Evolutionary conservation across 1,284 basidiomycete species (phyloP), one percentile per base, ranked within the genome.

Genomic region (Heterobasidion occidentale): DNA sequence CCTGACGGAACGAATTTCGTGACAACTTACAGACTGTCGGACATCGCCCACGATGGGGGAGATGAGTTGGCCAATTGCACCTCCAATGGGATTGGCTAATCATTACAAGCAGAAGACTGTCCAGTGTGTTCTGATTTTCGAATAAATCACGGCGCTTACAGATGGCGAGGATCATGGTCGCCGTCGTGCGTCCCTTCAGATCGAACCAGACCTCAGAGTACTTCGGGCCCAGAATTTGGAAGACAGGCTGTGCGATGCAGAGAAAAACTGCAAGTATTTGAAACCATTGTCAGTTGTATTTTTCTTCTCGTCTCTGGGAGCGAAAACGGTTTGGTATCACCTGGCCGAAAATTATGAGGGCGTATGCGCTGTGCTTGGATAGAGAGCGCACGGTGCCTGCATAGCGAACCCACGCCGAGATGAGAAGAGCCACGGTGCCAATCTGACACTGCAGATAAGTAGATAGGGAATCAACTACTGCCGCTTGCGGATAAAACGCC

Each of bases 131-230:
- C 11, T n/a, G 7, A 14, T 7, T 48, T 48, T 14, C 33, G 14
- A 48, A 19, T 15, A 36, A 4, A n/a, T 38, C 47, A 54, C 48
- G 33, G 20, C 20, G 58, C 71, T 54, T 59, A 86, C 88, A 76
- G 36, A 92, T 77, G n/a, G 88, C 79, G 55, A 90, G 73, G 35
- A 88, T 64, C 88, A 90, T 91, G 1, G 90, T 92, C 14, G 86
- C 87, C 0, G 89, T 90, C 7, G 85, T 90, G 49, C 89, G 76
- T 17, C 84, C 80, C 56, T 78, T 75, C 47, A 90, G 69, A 60
- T 87, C 80, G 62, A 92, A 92, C 90, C 90, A 92, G 35, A 75
- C 75, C 65, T 92, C 86, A 1, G 88, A 90, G 67, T 86, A 92
- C 56, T 80, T 84, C 2, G 80, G 78, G 1, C 77, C 77, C 5